phyloP scores from a whole-genome alignment of 352 stramenopile species.

The Phytopythium ostracodes region DNA sequence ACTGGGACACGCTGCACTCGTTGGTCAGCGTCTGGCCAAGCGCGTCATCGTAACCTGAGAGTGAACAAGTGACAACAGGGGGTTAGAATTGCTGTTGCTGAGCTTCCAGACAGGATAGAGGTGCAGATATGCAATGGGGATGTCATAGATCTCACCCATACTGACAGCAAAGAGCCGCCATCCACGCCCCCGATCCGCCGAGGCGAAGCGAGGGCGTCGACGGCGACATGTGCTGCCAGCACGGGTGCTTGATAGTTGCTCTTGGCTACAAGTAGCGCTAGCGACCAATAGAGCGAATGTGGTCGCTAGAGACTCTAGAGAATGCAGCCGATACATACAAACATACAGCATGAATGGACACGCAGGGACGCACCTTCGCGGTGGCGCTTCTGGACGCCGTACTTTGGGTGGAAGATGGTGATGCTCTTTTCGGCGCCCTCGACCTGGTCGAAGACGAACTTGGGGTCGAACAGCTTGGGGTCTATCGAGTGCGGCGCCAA shows the following conservation, averaged over 20 bases:
- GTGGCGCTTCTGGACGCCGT: conserved; percentile 92
- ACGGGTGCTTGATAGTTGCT: conserved; percentile 84
- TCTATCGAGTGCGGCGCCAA: conserved; percentile 97
- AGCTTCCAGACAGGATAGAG: background rate
- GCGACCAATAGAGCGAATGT: conserved; percentile 56
- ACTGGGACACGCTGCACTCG: conserved; percentile 82
- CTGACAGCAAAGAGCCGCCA: conserved; percentile 41
- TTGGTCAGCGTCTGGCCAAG: conserved; percentile 84
- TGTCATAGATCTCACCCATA: conserved; percentile 86
- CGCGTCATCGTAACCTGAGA: conserved; percentile 90
- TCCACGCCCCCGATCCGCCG: conserved; percentile 13
- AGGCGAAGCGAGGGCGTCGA: conserved; percentile 11
- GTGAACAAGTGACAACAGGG: background rate
- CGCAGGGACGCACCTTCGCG: conserved; percentile 65
- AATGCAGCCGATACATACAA: conserved; percentile 64
- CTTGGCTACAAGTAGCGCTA: conserved; percentile 89
- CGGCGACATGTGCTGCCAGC: conserved; percentile 41
- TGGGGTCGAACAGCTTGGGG: conserved; percentile 95
- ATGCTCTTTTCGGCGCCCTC: conserved; percentile 86
- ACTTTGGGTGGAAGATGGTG: conserved; percentile 98
- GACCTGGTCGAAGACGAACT: conserved; percentile 97
- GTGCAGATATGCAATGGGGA: conserved; percentile 21
- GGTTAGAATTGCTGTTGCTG: conserved; percentile 7
- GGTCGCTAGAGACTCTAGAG: conserved; percentile 88
- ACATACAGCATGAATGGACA: conserved; percentile 10